Evolutionary conservation across 257 asterid species (phyloP), one percentile per base, ranked within the genome.

Genomic region (Linaria vulgaris): DNA sequence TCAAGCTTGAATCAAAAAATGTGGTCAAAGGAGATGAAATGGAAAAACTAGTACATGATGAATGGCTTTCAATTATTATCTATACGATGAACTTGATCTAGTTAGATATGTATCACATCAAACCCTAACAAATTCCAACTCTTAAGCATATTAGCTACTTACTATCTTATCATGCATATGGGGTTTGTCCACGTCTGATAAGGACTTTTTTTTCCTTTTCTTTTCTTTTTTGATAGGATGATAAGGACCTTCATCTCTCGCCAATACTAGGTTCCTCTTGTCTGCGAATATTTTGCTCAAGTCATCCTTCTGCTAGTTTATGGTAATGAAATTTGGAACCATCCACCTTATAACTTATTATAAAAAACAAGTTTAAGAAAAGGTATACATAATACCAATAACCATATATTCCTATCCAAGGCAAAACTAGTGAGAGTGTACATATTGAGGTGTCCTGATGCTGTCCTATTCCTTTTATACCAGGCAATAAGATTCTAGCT

Each of bases 171-270:
- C 14, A 15, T 13, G 11, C 24, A 34, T 39, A 22, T 3, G 22
- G 43, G 15, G 30, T 19, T 51, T 21, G 3, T 52, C 24, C 38
- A 47, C 50, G 4, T 17, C 54, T 17, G 31, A 52, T 11, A 64
- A 5, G 43, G 43, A 41, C 41, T 38, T 16, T n/a, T n/a, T n/a
- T n/a, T n/a, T n/a, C n/a, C n/a, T n/a, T n/a, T n/a, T n/a, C n/a
- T n/a, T n/a, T n/a, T n/a, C n/a, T n/a, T n/a, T n/a, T n/a, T n/a
- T n/a, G n/a, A n/a, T n/a, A n/a, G n/a, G n/a, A n/a, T 17, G 31
- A 52, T 11, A 64, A 5, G 43, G 43, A 41, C 41, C n/a, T 38
- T 64, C 15, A 41, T 27, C 8, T n/a, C 34, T 63, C 34, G 49
- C 47, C 9, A 44, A 34, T 34, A 34, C 41, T 34, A 34, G n/a